A percentile compares a stretch with the other conserved stretches of the same genome.
These are phyloP conservation scores for Boletus tomentosulus DNA, from an alignment of 768 basidiomycete species.

Conservation along the genomic window DNA sequence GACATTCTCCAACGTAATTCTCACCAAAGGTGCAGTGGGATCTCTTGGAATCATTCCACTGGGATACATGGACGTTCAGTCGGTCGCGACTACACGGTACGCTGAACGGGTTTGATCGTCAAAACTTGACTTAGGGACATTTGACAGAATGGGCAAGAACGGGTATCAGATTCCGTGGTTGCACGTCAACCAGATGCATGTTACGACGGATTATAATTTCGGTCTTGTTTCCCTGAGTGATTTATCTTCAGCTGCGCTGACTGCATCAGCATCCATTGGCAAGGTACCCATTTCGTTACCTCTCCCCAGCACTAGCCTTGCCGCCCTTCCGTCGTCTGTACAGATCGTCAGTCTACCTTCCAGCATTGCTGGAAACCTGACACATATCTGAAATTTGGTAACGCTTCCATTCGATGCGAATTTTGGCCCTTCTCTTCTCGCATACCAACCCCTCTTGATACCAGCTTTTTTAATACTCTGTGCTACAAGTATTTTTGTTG, in stretches of 20 bases:
- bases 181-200: constrained; percentile 48
- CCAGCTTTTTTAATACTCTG: no score
- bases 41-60: constrained; percentile 57
- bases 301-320: not conserved
- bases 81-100: constrained; percentile 41
- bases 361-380: constrained; percentile 5
- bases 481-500: not conserved
- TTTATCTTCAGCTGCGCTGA: constrained; percentile 13
- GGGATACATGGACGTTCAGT: constrained; percentile 49
- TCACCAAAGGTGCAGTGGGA: constrained; percentile 53
- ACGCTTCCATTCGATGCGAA: not conserved
- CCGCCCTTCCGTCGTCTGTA: not conserved
- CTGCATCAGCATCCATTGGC: not conserved
- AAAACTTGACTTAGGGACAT: not conserved
- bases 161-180: constrained; percentile 68
- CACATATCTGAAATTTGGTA: not conserved
- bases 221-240: constrained; percentile 16
- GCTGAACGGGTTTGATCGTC: constrained; percentile 7
- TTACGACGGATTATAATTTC: constrained; percentile 46
- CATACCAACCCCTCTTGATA: constrained; percentile 1
- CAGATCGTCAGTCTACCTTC: not conserved
- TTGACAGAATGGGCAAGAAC: constrained; percentile 40
- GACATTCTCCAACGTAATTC: constrained; percentile 49
- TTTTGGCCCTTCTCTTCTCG: not conserved
- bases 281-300: not conserved